phyloP scores from a whole-genome alignment of 495 filamentous ascomycete genomes.

The Penicillium daleae region DNA sequence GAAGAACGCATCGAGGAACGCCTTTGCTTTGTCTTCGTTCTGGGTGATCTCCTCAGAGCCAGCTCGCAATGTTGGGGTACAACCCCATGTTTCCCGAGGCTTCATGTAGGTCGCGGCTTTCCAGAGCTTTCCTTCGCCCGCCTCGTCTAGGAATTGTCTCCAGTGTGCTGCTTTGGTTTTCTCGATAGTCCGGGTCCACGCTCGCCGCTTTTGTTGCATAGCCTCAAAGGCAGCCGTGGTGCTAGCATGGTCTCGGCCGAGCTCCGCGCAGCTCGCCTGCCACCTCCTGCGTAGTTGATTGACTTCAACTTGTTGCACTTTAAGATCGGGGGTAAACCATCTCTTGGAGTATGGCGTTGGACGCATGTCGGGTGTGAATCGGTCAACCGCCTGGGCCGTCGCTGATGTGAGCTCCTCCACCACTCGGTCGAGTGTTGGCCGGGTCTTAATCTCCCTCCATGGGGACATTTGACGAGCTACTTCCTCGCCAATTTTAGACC shows the following conservation, averaged over 20 bases:
- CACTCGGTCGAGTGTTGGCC: constrained; percentile 17
- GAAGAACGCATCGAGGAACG: constrained; percentile 34
- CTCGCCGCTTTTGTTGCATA: constrained; percentile 23
- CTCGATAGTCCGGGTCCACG: constrained; percentile 16
- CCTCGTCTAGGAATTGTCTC: constrained; percentile 19
- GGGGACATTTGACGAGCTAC: constrained; percentile 13
- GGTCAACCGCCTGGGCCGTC: constrained; percentile 13
- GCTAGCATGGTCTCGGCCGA: constrained; percentile 11
- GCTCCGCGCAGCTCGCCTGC: constrained; percentile 22
- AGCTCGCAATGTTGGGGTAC: constrained; percentile 20
- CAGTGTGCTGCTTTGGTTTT: constrained; percentile 13
- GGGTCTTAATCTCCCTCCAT: constrained; percentile 16
- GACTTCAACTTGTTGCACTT: constrained; percentile 21
- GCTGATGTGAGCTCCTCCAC: constrained; percentile 17
- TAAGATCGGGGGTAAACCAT: constrained; percentile 30
- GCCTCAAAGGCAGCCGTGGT: constrained; percentile 1
- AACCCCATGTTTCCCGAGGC: constrained; percentile 26
- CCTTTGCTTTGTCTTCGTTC: constrained; percentile 29
- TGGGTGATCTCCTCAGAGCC: constrained; percentile 14
- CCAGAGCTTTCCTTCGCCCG: constrained; percentile 20
- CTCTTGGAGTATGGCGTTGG: constrained; percentile 31
- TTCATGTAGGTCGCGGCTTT: constrained; percentile 32
- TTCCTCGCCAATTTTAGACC: constrained; percentile 23
- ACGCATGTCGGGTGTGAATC: constrained; percentile 16
- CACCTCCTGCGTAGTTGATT: constrained; percentile 24